Evolutionary conservation across 495 filamentous ascomycete genomes (phyloP), one percentile per base, ranked within the genome.

Genomic region (Usnea hakonensis): DNA sequence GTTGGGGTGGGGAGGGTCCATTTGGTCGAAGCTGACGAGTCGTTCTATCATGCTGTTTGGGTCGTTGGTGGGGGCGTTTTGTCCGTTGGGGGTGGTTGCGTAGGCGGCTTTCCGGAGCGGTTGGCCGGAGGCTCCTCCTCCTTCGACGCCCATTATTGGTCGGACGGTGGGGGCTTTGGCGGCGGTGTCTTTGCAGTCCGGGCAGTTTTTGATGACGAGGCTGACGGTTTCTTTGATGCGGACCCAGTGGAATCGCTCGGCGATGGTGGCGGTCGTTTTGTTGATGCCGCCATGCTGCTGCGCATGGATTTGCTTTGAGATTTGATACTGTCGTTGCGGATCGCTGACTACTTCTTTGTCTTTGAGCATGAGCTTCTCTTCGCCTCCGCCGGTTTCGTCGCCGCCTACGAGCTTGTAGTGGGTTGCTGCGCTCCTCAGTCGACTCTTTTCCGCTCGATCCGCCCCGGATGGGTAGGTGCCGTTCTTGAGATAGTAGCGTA

Each of bases 211-310:
- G 76, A 98, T 96, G 70, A 96, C 92, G 65, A 90, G 83, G 70
- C 88, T 93, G 60, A 96, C 94, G 0, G 93, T 97, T 72, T 97
- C 93, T 72, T 97, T 98, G 76, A 98, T 97, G 37, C 94, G 83
- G n/a, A 95, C 92, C 94, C 94, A 98, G 71, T 97, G 94, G 69
- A 90, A 97, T 66, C 89, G 88, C 72, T 96, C 88, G 3, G 94
- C 91, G 65, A 98, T 96, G 26, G 85, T 87, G 11, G 91, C 90
- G 0, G 94, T 98, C 2, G 93, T 97, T 75, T 96, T 97, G 79
- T 98, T 98, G 75, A 98, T 97, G 58, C 94, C 94, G 7, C 87
- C 90, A 72, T 98, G 94, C n/a, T 85, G 79, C 55, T 83, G 75
- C 52, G 84, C 75, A 73, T 98, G 94, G 16, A 91, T 79, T 40